These are phyloP conservation scores for Aspergillus sp. DNA, from an alignment of 2,329 filamentous ascomycete genomes.

Conservation along the genomic window DNA sequence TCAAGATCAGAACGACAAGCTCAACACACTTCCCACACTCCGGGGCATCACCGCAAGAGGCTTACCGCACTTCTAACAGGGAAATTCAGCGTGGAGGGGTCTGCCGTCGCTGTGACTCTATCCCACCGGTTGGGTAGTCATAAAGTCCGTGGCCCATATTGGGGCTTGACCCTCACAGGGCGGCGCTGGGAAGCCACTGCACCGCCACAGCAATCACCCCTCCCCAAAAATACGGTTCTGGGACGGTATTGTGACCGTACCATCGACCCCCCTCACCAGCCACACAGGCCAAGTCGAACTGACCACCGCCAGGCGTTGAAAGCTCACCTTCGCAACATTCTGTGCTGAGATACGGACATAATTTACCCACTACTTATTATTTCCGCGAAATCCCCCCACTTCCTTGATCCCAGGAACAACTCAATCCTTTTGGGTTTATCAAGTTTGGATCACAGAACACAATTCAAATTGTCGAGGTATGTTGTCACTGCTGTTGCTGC, in stretches of 20 bases:
- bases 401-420: too few relatives aligned
- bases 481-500: constrained; percentile 12
- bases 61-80: too few relatives aligned
- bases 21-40: not conserved
- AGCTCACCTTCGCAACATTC: constrained; percentile 4
- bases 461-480: constrained; percentile 22
- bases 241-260: constrained; percentile 11
- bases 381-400: too few relatives aligned
- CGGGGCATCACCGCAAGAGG: too few relatives aligned
- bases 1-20: not conserved
- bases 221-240: constrained; percentile 16
- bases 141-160: constrained; percentile 1
- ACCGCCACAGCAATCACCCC: constrained; percentile 27
- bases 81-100: too few relatives aligned
- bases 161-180: constrained; percentile 16
- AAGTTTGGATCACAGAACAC: too few relatives aligned
- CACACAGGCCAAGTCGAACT: constrained; percentile 11
- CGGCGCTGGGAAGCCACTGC: constrained; percentile 17
- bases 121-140: constrained; percentile 2
- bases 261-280: constrained; percentile 16
- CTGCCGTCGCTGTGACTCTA: not conserved
- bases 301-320: constrained; percentile 2
- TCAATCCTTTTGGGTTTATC: too few relatives aligned
- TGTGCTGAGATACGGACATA: not conserved
- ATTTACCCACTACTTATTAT: not conserved